Base-by-base conservation (phyloP, 1,284 basidiomycete species). In the Microbotryum silenes-acaulis region DNA sequence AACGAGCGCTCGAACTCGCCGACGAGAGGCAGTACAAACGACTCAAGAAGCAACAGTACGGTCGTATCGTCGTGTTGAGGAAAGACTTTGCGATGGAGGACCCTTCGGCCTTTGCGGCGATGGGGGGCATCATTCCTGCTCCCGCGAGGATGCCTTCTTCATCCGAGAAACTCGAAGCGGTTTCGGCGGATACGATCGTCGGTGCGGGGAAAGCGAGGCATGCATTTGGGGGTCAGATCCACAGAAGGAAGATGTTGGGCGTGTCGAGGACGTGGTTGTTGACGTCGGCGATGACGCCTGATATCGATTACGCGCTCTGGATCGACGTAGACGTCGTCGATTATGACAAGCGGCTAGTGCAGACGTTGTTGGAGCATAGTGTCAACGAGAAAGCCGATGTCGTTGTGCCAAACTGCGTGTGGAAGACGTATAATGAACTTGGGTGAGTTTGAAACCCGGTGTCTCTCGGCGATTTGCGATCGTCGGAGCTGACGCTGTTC, bases 381-480 rank as follows among this genome's bases (percentile, higher is more conserved):
- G 29, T 27, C 6, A 54, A 31, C 4, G 54, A 56, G 23, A n/a
- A 50, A 1, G 63, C 54, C 6, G 64, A 66, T 42, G 64, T 66
- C 3, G 62, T 66, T 14, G 64, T 64, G 23, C 64, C 64, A 14
- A 66, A 66, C 48, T 66, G 64, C 56, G 55, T 61, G 12, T 66
- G 64, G 64, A 66, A 64, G 53, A 66, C 64, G 21, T 66, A 66
- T 48, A 66, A 66, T 54, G 64, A 66, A 53, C 57, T 64, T 56
- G 64, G 64, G 64, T 65, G 20, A 5, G 61, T 50, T 21, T 9
- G 10, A 37, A 12, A 20, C 21, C 23, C 23, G 6, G 8, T 14
- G 12, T 42, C 37, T 42, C 23, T 31, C 18, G 14, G 55, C 44
- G 31, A 6, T 23, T 9, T 20, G 14, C 7, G 18, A 42, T 49